Conservation (phyloP, 1,284 basidiomycete genomes). For the Trametes sp. region DNA sequence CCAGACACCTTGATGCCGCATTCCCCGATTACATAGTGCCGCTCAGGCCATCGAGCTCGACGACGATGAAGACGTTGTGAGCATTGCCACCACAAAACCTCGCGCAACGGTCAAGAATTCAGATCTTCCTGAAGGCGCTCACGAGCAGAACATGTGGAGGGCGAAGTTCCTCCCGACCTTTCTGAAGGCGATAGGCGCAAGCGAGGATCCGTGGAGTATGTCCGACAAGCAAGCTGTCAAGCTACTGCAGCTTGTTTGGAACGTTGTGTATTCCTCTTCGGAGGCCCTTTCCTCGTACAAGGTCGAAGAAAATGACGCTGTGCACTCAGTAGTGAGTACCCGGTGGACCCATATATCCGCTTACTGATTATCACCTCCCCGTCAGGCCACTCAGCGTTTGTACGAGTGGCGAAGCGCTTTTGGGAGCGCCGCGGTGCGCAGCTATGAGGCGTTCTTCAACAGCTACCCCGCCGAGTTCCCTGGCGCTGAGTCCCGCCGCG, state of each 20-base stretch:
- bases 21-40: no score
- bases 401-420: constrained; percentile 9
- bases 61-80: background rate
- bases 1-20: no score
- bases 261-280: background rate
- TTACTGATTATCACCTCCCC: background rate
- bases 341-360: background rate
- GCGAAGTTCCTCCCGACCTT: constrained; percentile 1
- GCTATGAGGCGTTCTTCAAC: constrained; percentile 9
- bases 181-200: background rate
- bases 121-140: constrained; percentile 2
- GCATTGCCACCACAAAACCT: background rate
- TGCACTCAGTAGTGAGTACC: no score
- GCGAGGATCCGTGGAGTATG: constrained; percentile 5
- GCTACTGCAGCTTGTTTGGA: constrained; percentile 3
- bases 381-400: constrained; percentile 7
- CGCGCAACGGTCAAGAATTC: background rate
- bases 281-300: no score
- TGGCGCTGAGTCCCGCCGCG: background rate
- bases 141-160: constrained; percentile 2
- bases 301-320: no score
- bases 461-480: background rate
- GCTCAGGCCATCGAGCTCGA: background rate
- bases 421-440: background rate
- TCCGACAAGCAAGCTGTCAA: background rate